Base-by-base conservation (phyloP, 495 filamentous ascomycete genomes). In the Penicillium canariense region DNA sequence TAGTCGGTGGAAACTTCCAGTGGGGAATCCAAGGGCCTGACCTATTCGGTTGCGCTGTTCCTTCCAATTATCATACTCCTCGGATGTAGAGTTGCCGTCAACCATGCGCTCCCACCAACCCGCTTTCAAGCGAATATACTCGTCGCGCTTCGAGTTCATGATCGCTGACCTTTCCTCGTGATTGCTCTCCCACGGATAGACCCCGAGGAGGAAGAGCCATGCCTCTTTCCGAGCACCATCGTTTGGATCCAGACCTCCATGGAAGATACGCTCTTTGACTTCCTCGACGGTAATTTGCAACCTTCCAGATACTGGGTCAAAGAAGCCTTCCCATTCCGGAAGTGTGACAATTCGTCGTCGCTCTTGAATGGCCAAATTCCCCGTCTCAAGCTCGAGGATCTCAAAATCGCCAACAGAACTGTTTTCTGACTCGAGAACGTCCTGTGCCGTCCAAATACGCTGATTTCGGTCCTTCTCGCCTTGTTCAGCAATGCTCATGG, bases 401-500 rank as follows among this genome's bases (percentile, higher is more conserved):
- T 98, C 94, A 66, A 98, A 98, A 54, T 96, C 89, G 12, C 94
- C 94, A 10, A 98, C 90, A 28, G 88, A 87, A 46, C 89, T 96
- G 54, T 97, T 87, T 69, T 98, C 94, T 69, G 95, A 86, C 66
- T 94, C 92, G 54, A 97, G 79, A 14, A 96, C 86, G 74, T 98
- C 94, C 61, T 85, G 85, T 4, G 90, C 92, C 0, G 91, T 96
- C 87, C 90, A 98, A 60, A 96, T 95, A 32, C 91, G 78, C 67
- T 89, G 84, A 49, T 83, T 89, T 28, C 84, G 69, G 47, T 98
- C 94, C 35, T 83, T 77, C 66, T 98, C 94, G 62, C 91, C 89
- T 73, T 97, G 94, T 68, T 98, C 94, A 0, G 93, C 91, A 49
- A 98, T 95, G 1, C 90, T 95, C 94, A 97, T 97, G 0, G 94